Conservation (phyloP, 495 filamentous ascomycete species). For the Aspergillus bertholletiae region DNA sequence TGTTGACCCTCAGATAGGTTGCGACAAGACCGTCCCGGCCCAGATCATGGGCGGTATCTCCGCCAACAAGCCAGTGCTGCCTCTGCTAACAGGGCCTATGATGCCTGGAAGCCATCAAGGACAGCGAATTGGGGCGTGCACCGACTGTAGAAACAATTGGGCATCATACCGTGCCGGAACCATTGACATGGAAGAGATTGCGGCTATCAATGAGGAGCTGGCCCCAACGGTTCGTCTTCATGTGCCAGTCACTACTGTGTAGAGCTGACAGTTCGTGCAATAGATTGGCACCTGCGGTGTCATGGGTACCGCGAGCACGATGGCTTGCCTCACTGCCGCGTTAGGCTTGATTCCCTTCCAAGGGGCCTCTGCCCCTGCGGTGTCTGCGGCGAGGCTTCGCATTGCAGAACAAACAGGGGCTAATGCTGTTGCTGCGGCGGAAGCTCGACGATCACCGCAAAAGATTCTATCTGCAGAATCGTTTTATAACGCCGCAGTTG, state of each 20-base stretch:
- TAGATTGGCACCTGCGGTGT: slow-evolving; percentile 66
- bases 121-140: slow-evolving; percentile 59
- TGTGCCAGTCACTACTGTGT: no score
- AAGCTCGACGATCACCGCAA: slow-evolving; percentile 45
- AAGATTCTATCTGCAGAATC: slow-evolving; percentile 55
- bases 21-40: slow-evolving; percentile 66
- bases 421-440: slow-evolving; percentile 48
- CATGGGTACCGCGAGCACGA: slow-evolving; percentile 68
- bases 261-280: neutral
- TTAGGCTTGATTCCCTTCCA: slow-evolving; percentile 63
- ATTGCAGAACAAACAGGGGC: slow-evolving; percentile 62
- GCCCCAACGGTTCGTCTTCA: slow-evolving; percentile 54
- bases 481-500: slow-evolving; percentile 64
- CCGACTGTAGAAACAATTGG: slow-evolving; percentile 67
- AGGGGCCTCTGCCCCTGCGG: slow-evolving; percentile 59
- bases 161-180: slow-evolving; percentile 56
- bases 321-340: slow-evolving; percentile 62
- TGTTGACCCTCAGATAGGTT: slow-evolving; percentile 32
- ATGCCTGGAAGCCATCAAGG: slow-evolving; percentile 61
- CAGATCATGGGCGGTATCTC: slow-evolving; percentile 69
- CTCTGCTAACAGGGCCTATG: slow-evolving; percentile 64
- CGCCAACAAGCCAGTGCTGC: slow-evolving; percentile 63
- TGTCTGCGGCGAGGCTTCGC: slow-evolving; percentile 59
- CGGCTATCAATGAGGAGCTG: slow-evolving; percentile 62
- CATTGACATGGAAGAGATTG: slow-evolving; percentile 64